phyloP scores from a whole-genome alignment of 306 rosid species.

The Cicer yamashitae region DNA sequence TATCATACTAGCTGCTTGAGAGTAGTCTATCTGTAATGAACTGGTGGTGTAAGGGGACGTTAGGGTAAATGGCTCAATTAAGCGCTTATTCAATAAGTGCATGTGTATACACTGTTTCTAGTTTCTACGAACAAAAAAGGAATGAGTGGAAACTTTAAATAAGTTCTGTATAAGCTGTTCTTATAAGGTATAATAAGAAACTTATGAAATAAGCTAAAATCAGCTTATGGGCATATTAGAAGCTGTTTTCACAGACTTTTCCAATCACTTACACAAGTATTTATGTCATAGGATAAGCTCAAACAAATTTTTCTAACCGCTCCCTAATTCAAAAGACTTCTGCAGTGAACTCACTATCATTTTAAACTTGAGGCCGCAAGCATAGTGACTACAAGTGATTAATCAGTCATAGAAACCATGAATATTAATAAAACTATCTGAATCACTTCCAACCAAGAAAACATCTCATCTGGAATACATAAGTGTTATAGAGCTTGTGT shows the following conservation, averaged over 20 bases:
- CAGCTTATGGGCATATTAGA: background rate
- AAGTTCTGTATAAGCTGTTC: background rate
- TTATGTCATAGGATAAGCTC: background rate
- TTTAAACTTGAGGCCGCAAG: constrained; percentile 22
- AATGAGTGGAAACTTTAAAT: background rate
- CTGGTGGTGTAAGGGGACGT: background rate
- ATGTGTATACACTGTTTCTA: background rate
- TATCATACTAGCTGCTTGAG: constrained; percentile 15
- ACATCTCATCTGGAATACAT: constrained; percentile 17
- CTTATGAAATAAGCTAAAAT: background rate
- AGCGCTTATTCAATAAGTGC: background rate
- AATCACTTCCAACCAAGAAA: constrained; percentile 18
- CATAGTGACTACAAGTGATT: background rate
- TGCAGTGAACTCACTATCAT: constrained; percentile 11
- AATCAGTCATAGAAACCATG: background rate
- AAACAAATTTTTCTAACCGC: background rate
- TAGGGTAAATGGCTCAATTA: background rate
- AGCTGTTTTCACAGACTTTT: background rate
- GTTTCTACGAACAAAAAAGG: background rate
- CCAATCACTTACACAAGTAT: background rate
- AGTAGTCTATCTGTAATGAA: constrained; percentile 29
- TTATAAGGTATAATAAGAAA: background rate
- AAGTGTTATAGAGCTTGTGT: background rate
- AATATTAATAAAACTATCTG: constrained; percentile 9
- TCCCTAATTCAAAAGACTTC: constrained; percentile 21